Evolutionary conservation across 1,284 basidiomycete species (phyloP), one percentile per base, ranked within the genome.

Genomic region (Microbotryomycetes sp.): DNA sequence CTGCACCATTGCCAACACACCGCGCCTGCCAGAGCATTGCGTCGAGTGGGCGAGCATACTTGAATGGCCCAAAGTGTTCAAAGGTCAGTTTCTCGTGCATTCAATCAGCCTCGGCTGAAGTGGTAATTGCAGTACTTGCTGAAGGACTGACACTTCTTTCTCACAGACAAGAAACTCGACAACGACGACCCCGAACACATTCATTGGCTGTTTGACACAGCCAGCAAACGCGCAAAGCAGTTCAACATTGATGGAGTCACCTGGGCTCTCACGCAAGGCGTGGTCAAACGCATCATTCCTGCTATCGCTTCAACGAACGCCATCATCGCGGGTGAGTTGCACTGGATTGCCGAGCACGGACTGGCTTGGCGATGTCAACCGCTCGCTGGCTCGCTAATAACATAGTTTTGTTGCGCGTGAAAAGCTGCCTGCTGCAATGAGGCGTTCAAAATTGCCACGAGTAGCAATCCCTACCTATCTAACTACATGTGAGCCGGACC

Each of bases 21-120:
- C 96, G 19, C 87, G 96, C 60, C 80, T 98, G 31, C 96, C 96
- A 3, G 96, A 99, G 75, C 96, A 99, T 75, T 98, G 96, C 74
- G 97, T 99, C 74, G 96, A 98, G 77, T 99, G 96, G 94, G 96
- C 96, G 0, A 93, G 89, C 52, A 93, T 98, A n/a, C 80, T 99
- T 36, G 93, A 99, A 77, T 99, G 96, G 96, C 94, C 94, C 4
- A 84, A 85, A 36, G 84, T 92, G 1, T 86, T 89, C 71, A 88
- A 87, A 75, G 89, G 92, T 91, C 59, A 60, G 79, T 66, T n/a
- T 46, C 42, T 30, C 2, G 46, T 29, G 30, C 1, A 5, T 32
- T 29, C 4, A 15, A 28, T 54, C 26, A 57, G 45, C 47, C 28
- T 29, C 55, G 46, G 54, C 61, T 70, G 56, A 65, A 55, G 1